Percentiles rank a stretch among this genome's conserved stretches.
phyloP scores from a whole-genome alignment of 176 grass and related monocot genomes.

The Dactylis glomerata region DNA sequence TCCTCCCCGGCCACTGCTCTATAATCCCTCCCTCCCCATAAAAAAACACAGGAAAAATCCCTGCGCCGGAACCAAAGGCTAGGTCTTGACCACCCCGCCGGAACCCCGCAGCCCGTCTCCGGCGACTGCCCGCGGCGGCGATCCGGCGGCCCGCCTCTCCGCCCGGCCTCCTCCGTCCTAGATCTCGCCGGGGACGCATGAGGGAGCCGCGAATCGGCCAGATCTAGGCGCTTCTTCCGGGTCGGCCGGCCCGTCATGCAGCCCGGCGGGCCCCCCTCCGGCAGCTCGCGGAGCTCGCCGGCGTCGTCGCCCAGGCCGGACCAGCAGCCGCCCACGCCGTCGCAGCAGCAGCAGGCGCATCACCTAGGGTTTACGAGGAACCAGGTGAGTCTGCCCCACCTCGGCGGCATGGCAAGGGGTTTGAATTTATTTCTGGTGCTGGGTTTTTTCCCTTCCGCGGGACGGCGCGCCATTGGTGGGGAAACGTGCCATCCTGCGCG shows the following conservation, averaged over 20 bases:
- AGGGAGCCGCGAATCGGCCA: slow-evolving; percentile 20
- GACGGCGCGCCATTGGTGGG: slow-evolving; percentile 36
- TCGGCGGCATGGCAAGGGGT: not conserved
- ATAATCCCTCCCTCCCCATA: not conserved
- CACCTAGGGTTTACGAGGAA: slow-evolving; percentile 53
- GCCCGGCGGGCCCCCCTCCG: slow-evolving; percentile 30
- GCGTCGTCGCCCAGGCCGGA: slow-evolving; percentile 43
- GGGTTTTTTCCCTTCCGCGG: not conserved
- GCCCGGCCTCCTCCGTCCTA: slow-evolving; percentile 3
- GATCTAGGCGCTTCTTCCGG: slow-evolving; percentile 30
- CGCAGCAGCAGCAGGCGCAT: slow-evolving; percentile 25
- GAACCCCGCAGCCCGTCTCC: not conserved
- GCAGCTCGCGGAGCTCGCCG: slow-evolving; percentile 28
- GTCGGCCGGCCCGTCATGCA: slow-evolving; percentile 21
- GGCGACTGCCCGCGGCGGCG: not conserved
- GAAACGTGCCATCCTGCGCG: not conserved
- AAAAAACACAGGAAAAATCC: not conserved
- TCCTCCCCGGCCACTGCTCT: not conserved
- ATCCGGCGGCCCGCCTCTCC: not conserved
- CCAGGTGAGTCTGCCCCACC: slow-evolving; percentile 38
- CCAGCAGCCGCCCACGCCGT: slow-evolving; percentile 1
- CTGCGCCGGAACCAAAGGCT: not conserved
- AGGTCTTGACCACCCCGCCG: not conserved
- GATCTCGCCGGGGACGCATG: slow-evolving; percentile 39
- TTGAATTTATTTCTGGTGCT: slow-evolving; percentile 28